Base-by-base conservation (phyloP, 2,329 filamentous ascomycete species). In the Colletotrichum sp. region DNA sequence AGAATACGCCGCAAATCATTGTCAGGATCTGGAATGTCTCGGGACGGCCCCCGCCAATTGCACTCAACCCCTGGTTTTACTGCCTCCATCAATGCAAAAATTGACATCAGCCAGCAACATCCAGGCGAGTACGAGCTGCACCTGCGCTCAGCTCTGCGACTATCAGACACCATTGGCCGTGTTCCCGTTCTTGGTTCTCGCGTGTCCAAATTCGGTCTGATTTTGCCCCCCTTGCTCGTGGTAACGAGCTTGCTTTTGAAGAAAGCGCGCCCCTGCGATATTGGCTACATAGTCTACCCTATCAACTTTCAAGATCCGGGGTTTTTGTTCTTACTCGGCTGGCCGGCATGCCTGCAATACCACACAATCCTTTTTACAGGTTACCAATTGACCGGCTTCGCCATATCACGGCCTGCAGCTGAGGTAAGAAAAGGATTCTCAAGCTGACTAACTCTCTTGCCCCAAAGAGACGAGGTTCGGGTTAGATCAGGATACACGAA, bases 11-110 rank as follows among this genome's bases (percentile, higher is more conserved):
- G 52, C n/a, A 32, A 66, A 57, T 32, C 44, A 59, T 69, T 13
- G 18, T n/a, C 49, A 60, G 34, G 44, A 28, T 32, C 72, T 66
- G 16, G 24, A 39, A 75, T 75, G 72, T 75, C 72, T 71, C 49
- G 60, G 34, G 49, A 49, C 67, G 52, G 21, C 52, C 65, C 69
- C 55, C 9, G 62, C 32, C 34, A 34, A 71, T 57, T 55, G 16
- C 34, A n/a, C 32, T 32, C 8, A 12, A 18, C n/a, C 68, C 57
- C 57, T 63, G 57, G n/a, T 36, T 36, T 63, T 18, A 18, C 57
- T 49, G 68, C 68, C 57, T 52, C 26, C 57, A 49, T 28, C 28
- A 12, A 63, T 18, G 57, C 57, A 70, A 21, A 30, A 52, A 28
- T 3, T 21, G 62, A 52, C 24, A 52, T 49, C 65, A 59, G 26